Evolutionary conservation across 805 yeast genomes (phyloP).

Genomic region (Barnettozyma salicaria): DNA sequence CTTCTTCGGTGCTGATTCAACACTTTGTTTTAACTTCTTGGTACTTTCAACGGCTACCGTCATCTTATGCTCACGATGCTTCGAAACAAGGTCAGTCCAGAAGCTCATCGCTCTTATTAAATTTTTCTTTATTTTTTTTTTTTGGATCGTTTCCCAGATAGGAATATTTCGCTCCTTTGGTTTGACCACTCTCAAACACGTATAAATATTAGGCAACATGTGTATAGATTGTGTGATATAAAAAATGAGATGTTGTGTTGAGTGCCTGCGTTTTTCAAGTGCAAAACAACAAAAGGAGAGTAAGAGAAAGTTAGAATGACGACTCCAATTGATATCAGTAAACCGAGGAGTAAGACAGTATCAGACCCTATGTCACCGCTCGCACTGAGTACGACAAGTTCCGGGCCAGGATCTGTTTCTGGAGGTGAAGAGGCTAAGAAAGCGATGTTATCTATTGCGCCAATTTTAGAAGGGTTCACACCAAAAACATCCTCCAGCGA

Average conservation of each 20-base stretch:
- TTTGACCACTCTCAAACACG: no score
- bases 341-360: conserved; percentile 6
- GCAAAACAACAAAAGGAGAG: not conserved
- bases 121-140: no score
- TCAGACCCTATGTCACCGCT: conserved; percentile 30
- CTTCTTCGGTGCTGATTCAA: conserved; percentile 10
- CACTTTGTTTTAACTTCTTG: conserved; percentile 15
- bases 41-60: not conserved
- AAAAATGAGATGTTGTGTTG: no score
- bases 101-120: no score
- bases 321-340: conserved; percentile 21
- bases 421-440: conserved; percentile 33
- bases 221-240: no score
- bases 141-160: no score
- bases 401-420: conserved; percentile 11
- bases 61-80: no score
- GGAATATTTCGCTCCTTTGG: no score
- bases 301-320: conserved; percentile 11
- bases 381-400: conserved; percentile 18
- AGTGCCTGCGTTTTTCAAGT: not conserved
- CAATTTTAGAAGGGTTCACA: conserved; percentile 64
- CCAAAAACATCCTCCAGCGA: conserved; percentile 62
- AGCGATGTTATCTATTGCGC: conserved; percentile 77
- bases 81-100: no score
- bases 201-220: no score